Evolutionary conservation across 1,139 yeast genomes (phyloP), one percentile per base, ranked within the genome.

Genomic region (Saccharomyces hybrid): DNA sequence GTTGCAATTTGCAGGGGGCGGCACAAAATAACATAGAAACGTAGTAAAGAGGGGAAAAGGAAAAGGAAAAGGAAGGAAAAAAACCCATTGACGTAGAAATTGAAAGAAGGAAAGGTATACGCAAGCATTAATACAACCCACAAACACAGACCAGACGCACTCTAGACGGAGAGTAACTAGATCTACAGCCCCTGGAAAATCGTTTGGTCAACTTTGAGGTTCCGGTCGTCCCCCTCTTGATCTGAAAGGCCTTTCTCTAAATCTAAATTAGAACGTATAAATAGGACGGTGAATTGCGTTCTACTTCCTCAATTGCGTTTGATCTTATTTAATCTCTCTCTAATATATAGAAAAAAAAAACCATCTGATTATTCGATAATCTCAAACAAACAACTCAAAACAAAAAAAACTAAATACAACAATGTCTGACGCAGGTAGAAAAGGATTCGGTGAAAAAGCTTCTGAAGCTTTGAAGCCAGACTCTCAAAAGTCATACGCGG

Each of bases 341-440:
- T 23, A 16, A 7, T 23, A 5, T 14, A 13, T 25, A 20, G 20
- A 16, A 4, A 9, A 5, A 5, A 11, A n/a, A 9, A 46, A 25
- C 46, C 27, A 23, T 25, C 46, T 16, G 27, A 23, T 42, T 42
- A 42, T 16, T 42, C 14, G 20, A 11, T n/a, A 25, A 26, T 48
- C 26, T 16, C 20, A 26, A 31, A 32, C 13, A 31, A 8, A 8
- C 26, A 47, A 32, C 32, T 46, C 42, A 32, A 51, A 52, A 27
- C 52, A 38, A 32, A 34, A 38, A 27, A 29, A 38, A 29, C 27
- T 27, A 20, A 31, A 52, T 41, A 52, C 26, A 46, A 64, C 27
- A 61, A 85, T 85, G 90, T 81, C 89, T 65, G 90, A 85, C 81
- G 70, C 79, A 59, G 88, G 88, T 64, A 86, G 95, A 85, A 88